phyloP scores from a whole-genome alignment of 768 basidiomycete species.

The Cyclocybe cylindracea region DNA sequence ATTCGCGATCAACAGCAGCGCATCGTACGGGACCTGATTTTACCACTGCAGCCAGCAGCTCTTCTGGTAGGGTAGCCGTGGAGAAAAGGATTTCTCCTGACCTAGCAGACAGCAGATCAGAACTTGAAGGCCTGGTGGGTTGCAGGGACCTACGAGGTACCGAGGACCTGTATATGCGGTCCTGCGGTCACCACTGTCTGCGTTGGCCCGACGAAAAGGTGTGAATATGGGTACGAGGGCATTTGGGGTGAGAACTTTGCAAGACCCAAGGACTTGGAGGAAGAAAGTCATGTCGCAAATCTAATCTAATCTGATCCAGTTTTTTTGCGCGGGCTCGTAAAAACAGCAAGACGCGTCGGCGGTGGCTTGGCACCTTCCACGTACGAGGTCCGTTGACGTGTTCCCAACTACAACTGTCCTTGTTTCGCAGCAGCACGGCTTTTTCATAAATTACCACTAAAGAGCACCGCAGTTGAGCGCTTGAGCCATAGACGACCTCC shows the following conservation, averaged over 20 bases:
- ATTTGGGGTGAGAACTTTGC: not conserved
- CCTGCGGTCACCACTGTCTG: constrained; percentile 53
- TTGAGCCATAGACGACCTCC: not conserved
- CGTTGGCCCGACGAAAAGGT: constrained; percentile 38
- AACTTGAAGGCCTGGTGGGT: constrained; percentile 1
- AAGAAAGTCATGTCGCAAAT: not conserved
- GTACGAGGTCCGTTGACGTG: not conserved
- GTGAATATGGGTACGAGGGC: constrained; percentile 44
- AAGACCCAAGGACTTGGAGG: not conserved
- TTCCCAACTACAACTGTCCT: not conserved
- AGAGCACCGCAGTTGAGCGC: not conserved
- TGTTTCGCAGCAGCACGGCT: not conserved
- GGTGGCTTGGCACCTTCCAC: no score
- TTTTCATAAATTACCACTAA: no score
- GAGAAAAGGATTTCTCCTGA: constrained; percentile 53
- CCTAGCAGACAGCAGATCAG: constrained; percentile 30
- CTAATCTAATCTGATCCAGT: constrained; percentile 3
- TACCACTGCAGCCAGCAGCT: constrained; percentile 31
- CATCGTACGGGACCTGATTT: constrained; percentile 63
- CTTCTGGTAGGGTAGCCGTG: constrained; percentile 32
- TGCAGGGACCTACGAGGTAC: constrained; percentile 46
- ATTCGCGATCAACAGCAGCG: constrained; percentile 47
- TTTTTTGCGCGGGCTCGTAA: no score
- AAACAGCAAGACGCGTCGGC: no score
- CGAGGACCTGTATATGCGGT: constrained; percentile 61